phyloP scores from a whole-genome alignment of 1,284 basidiomycete genomes.

The Leccinum huronense region DNA sequence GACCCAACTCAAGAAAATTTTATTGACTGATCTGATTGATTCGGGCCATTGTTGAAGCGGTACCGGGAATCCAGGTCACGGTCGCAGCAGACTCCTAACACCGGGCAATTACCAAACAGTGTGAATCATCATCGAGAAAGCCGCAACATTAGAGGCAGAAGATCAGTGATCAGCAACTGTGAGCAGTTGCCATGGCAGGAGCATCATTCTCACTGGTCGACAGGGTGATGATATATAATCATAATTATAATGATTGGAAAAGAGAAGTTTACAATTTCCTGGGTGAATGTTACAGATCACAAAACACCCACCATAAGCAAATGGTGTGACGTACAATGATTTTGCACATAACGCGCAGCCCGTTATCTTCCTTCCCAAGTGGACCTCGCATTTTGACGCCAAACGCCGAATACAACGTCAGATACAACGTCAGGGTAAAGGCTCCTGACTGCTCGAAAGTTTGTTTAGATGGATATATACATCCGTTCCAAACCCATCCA shows the following conservation, averaged over 20 bases:
- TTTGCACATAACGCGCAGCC: neutral
- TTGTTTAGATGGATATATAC: constrained; percentile 90
- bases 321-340: constrained; percentile 9
- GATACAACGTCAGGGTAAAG: constrained; percentile 48
- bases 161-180: neutral
- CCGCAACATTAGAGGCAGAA: neutral
- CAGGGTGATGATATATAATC: constrained; percentile 4
- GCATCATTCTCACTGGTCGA: neutral
- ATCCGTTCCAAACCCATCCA: constrained; percentile 95
- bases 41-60: neutral
- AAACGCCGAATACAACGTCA: neutral
- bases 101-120: neutral
- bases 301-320: neutral
- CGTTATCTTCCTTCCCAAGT: neutral
- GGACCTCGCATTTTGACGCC: neutral
- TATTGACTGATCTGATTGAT: neutral
- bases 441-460: constrained; percentile 79
- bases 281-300: neutral
- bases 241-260: constrained; percentile 2
- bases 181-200: neutral
- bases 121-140: neutral
- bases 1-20: neutral
- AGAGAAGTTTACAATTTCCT: constrained; percentile 7
- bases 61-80: neutral
- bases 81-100: neutral